Base-by-base conservation (phyloP, 2,329 filamentous ascomycete genomes). In the Arthrobotrys musiformis region DNA sequence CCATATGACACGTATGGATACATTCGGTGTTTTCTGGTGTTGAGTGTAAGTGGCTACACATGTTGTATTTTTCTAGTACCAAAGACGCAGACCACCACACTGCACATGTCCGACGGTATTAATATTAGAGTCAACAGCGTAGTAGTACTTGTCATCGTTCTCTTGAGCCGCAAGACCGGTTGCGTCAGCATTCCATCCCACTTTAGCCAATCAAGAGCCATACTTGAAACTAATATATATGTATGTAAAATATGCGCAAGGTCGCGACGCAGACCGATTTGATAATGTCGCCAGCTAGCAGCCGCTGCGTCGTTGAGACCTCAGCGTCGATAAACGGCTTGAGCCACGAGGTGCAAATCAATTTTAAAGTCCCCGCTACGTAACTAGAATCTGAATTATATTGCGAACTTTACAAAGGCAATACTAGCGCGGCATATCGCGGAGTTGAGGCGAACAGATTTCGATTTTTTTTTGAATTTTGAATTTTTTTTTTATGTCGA, bases 31-130 rank as follows among this genome's bases (percentile, higher is more conserved):
- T 50, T 19, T 50, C 9, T 19, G 13, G 24, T 22, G 22, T 15
- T 19, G 7, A 8, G 46, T 50, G 46, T 30, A 1, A 28, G 7
- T 13, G 6, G 15, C 19, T n/a, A 28, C 2, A 17, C 2, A n/a
- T 50, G 46, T 50, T 50, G 46, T 50, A 50, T 50, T 50, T 50
- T 50, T n/a, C n/a, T n/a, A n/a, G 46, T 50, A 28, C 24, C n/a
- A 2, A 44, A 22, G n/a, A 44, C 6, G 7, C n/a, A n/a, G n/a
- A n/a, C n/a, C n/a, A n/a, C n/a, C n/a, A n/a, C n/a, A n/a, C n/a
- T n/a, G n/a, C n/a, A n/a, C n/a, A n/a, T n/a, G n/a, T n/a, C n/a
- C n/a, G n/a, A n/a, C n/a, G n/a, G n/a, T n/a, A n/a, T n/a, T n/a
- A n/a, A n/a, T n/a, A n/a, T n/a, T n/a, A n/a, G n/a, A n/a, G n/a